These are phyloP conservation scores for Chionographis japonica DNA, from an alignment of 106 monocot genomes.

Conservation along the genomic window DNA sequence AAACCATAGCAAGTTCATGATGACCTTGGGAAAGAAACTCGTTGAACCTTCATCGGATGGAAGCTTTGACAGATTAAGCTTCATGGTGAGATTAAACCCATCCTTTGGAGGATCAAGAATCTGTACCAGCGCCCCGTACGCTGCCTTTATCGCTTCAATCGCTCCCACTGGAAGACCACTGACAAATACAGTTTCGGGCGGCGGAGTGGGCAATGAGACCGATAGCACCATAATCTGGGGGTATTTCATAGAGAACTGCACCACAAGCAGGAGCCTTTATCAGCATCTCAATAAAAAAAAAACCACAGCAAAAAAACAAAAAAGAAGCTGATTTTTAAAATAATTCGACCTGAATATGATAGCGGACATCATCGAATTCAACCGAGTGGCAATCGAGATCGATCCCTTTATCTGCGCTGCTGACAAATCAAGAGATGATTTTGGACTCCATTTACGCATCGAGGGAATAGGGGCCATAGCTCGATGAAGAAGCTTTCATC, in stretches of 20 bases:
- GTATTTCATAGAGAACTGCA: conserved; percentile 74
- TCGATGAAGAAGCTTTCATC: not conserved
- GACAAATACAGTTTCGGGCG: conserved; percentile 63
- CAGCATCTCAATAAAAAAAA: not conserved
- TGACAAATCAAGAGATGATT: not conserved
- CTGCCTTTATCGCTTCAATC: conserved; percentile 84
- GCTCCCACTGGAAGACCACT: conserved; percentile 81
- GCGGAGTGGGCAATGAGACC: conserved; percentile 68
- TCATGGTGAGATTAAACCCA: conserved; percentile 94
- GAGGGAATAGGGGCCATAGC: not conserved
- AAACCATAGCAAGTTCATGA: conserved; percentile 39
- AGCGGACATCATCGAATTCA: conserved; percentile 96
- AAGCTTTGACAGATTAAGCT: conserved; percentile 79
- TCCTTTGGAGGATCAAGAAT: conserved; percentile 98
- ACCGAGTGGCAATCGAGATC: conserved; percentile 97
- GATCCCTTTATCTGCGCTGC: conserved; percentile 66
- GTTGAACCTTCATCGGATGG: conserved; percentile 92
- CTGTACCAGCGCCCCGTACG: conserved; percentile 65
- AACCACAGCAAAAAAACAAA: not conserved
- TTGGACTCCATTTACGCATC: too few species aligned
- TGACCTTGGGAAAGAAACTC: conserved; percentile 81
- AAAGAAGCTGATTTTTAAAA: not conserved
- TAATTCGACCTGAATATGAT: conserved; percentile 76
- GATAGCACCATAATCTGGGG: conserved; percentile 79
- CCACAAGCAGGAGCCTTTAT: conserved; percentile 5